Evolutionary conservation across 2,329 filamentous ascomycete genomes (phyloP), one percentile per base, ranked within the genome.

Genomic region (Neospermospora avenae): DNA sequence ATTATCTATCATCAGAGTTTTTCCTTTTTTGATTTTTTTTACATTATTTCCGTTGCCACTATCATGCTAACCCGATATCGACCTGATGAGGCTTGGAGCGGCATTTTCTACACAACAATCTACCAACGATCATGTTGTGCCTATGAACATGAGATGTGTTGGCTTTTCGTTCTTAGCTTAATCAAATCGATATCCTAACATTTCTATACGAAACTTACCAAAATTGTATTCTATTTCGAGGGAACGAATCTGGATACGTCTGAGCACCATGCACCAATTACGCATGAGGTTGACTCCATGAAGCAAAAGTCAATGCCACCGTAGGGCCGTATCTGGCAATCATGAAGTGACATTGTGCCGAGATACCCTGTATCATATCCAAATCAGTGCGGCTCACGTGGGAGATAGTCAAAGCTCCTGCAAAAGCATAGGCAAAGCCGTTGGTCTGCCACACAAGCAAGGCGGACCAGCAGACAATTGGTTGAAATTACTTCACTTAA

Each of bases 321-420:
- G 35, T 42, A 54, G 25, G 35, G 35, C 20, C 24, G 35, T 35
- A n/a, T 42, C 16, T 54, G 35, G 22, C 7, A 18, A 20, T 42
- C 51, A 25, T 31, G 22, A 37, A 37, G 31, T 51, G 48, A 14
- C 46, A 49, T 49, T 41, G 34, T 53, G 25, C 49, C 51, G 24
- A 46, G n/a, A 24, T 41, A 31, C 53, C 53, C 53, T 55, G 41
- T 10, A 11, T 16, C 39, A 45, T 20, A 46, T 46, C 53, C 45
- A 22, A 34, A 24, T 55, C 53, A 14, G 41, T 44, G 53, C 39
- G 25, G 28, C 31, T 31, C 57, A 59, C 57, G 57, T 59, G 49
- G 51, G n/a, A 28, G 55, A 49, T 20, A 28, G 39, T 59, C 49
- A 35, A 45, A 55, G 57, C 51, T 55, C 31, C 46, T 34, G 18